These are phyloP conservation scores for Pichia deserticola DNA, from an alignment of 805 yeast genomes.

Conservation along the genomic window DNA sequence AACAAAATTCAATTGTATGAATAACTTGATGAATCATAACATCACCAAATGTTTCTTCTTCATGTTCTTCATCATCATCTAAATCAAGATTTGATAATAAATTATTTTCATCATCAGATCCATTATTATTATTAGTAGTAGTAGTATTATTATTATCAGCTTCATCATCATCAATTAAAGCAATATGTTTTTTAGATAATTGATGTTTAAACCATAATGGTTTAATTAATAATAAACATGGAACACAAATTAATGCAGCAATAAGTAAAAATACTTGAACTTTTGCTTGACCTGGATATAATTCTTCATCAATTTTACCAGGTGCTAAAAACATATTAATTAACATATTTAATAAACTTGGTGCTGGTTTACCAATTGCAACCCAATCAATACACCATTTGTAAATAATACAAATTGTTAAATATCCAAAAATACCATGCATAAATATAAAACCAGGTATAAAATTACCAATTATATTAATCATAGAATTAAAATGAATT, in stretches of 20 bases:
- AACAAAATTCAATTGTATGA: slow-evolving; percentile 73
- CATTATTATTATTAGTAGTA: not conserved
- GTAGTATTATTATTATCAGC: not conserved
- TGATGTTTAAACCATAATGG: slow-evolving; percentile 44
- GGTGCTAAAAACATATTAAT: slow-evolving; percentile 72
- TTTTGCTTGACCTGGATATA: slow-evolving; percentile 57
- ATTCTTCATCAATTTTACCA: slow-evolving; percentile 56
- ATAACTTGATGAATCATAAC: slow-evolving; percentile 73
- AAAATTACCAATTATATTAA: slow-evolving; percentile 67
- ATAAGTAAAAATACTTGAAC: slow-evolving; percentile 52
- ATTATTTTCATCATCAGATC: slow-evolving; percentile 24
- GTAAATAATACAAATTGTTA: slow-evolving; percentile 58
- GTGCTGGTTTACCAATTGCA: slow-evolving; percentile 54
- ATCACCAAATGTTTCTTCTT: slow-evolving; percentile 51
- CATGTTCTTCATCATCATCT: slow-evolving; percentile 35
- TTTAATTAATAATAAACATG: slow-evolving; percentile 62
- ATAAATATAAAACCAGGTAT: slow-evolving; percentile 67
- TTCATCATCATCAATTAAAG: slow-evolving; percentile 28
- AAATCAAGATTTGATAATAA: slow-evolving; percentile 26
- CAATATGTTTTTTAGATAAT: slow-evolving; percentile 41
- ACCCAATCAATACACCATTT: slow-evolving; percentile 74
- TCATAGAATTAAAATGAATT: slow-evolving; percentile 45
- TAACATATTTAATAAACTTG: slow-evolving; percentile 66
- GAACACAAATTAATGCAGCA: slow-evolving; percentile 61
- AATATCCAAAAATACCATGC: slow-evolving; percentile 71